phyloP scores from a whole-genome alignment of 257 asterid genomes.

The Lithospermum erythrorhizon region DNA sequence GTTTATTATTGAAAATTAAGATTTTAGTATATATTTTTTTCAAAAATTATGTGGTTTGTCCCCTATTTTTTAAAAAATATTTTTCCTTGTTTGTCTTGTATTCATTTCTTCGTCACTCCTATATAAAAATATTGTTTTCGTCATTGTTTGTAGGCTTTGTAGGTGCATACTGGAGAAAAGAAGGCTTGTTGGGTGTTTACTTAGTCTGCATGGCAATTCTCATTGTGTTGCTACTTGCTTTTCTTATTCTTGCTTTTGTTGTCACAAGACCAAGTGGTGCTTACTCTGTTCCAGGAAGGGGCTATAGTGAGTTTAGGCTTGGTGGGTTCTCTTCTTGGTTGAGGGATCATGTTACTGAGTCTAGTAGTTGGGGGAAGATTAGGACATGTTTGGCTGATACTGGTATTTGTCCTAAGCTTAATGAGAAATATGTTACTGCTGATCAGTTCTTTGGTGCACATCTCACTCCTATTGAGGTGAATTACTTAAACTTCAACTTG shows the following conservation, averaged over 20 bases:
- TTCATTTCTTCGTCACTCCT: too few species aligned
- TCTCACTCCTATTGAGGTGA: conserved; percentile 78
- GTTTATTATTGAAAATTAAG: too few species aligned
- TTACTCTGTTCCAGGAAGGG: conserved; percentile 44
- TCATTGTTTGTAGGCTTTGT: conserved; percentile 33
- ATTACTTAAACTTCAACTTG: too few species aligned
- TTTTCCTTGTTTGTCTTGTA: too few species aligned
- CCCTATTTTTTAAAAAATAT: too few species aligned
- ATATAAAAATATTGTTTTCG: too few species aligned
- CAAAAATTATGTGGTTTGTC: too few species aligned
- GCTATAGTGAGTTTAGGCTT: conserved; percentile 54
- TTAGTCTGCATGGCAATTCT: conserved; percentile 81
- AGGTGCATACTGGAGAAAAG: conserved; percentile 81
- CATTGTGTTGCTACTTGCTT: conserved; percentile 48
- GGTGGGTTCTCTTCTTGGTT: conserved; percentile 66
- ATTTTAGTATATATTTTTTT: too few species aligned
- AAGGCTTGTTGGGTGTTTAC: conserved; percentile 67
- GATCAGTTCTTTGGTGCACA: conserved; percentile 68
- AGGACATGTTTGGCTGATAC: conserved; percentile 86
- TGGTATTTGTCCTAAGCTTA: conserved; percentile 45
- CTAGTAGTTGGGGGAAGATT: conserved; percentile 59
- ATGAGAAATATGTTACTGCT: conserved; percentile 30
- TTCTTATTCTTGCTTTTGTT: conserved; percentile 71
- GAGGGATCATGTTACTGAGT: conserved; percentile 50
- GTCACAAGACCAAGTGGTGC: conserved; percentile 71